A percentile compares a stretch with the other conserved stretches of the same genome.
These are phyloP conservation scores for Aspergillus nidulans DNA, from an alignment of 495 filamentous ascomycete genomes.

Conservation along the genomic window DNA sequence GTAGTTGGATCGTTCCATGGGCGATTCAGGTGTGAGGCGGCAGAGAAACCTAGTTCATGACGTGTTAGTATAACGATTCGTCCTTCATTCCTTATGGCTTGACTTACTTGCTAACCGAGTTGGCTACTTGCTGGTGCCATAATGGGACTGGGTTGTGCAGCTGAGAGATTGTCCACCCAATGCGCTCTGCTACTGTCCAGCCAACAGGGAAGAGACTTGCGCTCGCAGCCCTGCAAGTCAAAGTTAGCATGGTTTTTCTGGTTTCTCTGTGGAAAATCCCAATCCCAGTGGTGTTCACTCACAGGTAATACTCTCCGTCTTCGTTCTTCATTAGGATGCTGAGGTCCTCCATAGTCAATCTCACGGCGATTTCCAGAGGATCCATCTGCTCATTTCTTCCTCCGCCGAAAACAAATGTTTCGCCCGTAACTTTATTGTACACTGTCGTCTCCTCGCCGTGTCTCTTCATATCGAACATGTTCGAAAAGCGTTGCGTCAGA, in stretches of 20 bases:
- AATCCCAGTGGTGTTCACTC: constrained; percentile 19
- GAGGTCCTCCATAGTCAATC: constrained; percentile 55
- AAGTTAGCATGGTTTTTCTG: constrained; percentile 2
- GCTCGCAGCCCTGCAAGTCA: constrained; percentile 42
- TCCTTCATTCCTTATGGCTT: not conserved
- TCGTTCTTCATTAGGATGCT: constrained; percentile 50
- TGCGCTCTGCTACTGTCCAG: constrained; percentile 52
- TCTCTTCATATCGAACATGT: constrained; percentile 38
- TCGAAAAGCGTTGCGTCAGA: constrained; percentile 44
- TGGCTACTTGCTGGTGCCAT: constrained; percentile 51
- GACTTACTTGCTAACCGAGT: constrained; percentile 49
- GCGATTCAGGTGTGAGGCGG: constrained; percentile 39
- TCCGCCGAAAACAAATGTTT: constrained; percentile 39
- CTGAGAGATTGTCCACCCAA: constrained; percentile 50
- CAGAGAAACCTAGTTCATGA: constrained; percentile 39
- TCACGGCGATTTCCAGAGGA: constrained; percentile 53
- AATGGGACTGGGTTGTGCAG: constrained; percentile 49
- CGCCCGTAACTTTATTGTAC: constrained; percentile 46
- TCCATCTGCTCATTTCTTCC: constrained; percentile 29
- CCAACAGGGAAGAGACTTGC: constrained; percentile 55
- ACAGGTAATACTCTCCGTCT: constrained; percentile 48
- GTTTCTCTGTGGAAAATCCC: not conserved
- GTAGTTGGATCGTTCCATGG: constrained; percentile 53
- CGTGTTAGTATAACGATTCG: not conserved
- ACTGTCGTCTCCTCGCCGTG: constrained; percentile 29